Percentiles rank a stretch among this genome's conserved stretches.
Evolutionary conservation across 2,329 filamentous ascomycete species (phyloP).

Genomic region (Knufia fluminis): DNA sequence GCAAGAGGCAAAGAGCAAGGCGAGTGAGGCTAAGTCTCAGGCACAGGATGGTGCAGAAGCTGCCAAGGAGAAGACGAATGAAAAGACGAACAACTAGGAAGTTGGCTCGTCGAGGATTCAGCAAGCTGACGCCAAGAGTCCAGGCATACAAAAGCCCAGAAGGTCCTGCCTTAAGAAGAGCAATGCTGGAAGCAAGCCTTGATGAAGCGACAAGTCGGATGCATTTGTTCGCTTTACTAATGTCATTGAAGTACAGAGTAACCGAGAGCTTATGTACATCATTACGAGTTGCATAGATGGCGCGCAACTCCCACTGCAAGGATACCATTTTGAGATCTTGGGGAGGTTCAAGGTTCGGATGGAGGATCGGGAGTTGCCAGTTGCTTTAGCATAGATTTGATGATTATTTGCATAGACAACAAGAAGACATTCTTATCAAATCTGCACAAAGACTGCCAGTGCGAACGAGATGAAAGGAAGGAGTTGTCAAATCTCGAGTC

Average conservation of each 20-base stretch:
- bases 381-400: neutral
- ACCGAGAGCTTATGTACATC: neutral
- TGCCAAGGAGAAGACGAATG: conserved; percentile 40
- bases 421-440: neutral
- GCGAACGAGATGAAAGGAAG: too few relatives aligned
- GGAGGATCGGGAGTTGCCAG: neutral
- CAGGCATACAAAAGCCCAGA: neutral
- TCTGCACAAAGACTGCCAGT: too few relatives aligned
- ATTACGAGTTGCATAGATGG: conserved; percentile 1
- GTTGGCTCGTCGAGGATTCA: neutral
- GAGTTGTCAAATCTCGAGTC: too few relatives aligned
- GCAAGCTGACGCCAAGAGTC: neutral
- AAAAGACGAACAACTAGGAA: conserved; percentile 12
- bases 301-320: neutral
- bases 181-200: neutral
- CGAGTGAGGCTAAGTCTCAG: conserved; percentile 36
- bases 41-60: conserved; percentile 13
- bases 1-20: conserved; percentile 36
- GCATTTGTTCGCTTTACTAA: neutral
- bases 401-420: neutral
- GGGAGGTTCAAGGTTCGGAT: neutral
- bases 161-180: neutral
- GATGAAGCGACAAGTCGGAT: neutral
- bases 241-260: neutral
- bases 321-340: neutral